These are phyloP conservation scores for Penicillium expansum DNA, from an alignment of 2,329 filamentous ascomycete species.

Conservation along the genomic window DNA sequence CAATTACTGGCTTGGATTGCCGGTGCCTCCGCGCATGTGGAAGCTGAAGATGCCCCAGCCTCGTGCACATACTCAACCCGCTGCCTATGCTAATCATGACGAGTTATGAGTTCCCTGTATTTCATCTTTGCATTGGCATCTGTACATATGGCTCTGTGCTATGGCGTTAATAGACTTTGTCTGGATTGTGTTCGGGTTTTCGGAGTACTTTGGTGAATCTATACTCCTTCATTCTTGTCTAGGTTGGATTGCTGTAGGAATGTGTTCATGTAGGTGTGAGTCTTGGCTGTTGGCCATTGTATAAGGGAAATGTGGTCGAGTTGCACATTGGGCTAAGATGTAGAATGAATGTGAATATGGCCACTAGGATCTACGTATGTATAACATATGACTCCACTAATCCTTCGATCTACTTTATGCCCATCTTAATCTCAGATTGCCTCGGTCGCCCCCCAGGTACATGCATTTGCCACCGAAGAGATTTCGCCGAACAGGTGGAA, in stretches of 20 bases:
- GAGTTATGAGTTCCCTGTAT: conserved; percentile 39
- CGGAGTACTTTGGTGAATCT: background rate
- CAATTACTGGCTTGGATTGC: conserved; percentile 63
- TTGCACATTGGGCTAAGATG: background rate
- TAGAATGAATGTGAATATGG: background rate
- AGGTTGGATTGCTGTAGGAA: background rate
- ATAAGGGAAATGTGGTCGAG: background rate
- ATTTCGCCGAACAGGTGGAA: conserved; percentile 9
- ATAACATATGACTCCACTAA: background rate
- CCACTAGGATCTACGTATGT: background rate
- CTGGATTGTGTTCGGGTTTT: background rate
- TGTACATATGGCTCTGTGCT: conserved; percentile 17
- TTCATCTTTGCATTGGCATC: conserved; percentile 14
- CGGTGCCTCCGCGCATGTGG: conserved; percentile 58
- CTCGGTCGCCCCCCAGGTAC: conserved; percentile 5
- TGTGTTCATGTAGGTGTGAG: background rate
- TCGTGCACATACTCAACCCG: background rate
- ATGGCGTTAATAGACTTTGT: conserved; percentile 16
- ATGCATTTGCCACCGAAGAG: conserved; percentile 19
- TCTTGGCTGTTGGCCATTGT: background rate
- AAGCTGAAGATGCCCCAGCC: conserved; percentile 46
- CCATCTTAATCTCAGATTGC: background rate
- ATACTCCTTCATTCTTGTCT: background rate
- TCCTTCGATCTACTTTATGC: background rate
- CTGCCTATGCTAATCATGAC: conserved; percentile 25